Percentiles rank a stretch among this genome's conserved stretches.
These are phyloP conservation scores for Cutaneotrichosporon curvatum DNA, from an alignment of 1,284 basidiomycete genomes.

Conservation along the genomic window DNA sequence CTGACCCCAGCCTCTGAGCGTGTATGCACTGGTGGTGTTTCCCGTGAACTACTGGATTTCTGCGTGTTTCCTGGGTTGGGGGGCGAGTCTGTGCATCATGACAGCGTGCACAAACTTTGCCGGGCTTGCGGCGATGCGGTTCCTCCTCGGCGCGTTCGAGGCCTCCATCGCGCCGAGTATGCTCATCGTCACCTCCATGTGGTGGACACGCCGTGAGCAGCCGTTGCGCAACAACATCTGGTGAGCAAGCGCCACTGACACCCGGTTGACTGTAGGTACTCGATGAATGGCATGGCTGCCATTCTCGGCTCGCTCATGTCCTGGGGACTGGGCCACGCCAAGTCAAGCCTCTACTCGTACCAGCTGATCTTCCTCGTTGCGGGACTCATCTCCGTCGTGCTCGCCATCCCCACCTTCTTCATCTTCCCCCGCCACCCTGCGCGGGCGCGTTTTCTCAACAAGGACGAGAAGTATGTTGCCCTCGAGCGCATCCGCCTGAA, in stretches of 20 bases:
- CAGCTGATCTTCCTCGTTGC: conserved; percentile 51
- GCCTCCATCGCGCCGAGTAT: conserved; percentile 20
- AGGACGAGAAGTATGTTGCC: conserved; percentile 41
- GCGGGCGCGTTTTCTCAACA: conserved; percentile 38
- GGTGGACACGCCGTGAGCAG: conserved; percentile 36
- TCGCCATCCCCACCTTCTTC: conserved; percentile 24
- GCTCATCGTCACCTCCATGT: conserved; percentile 25
- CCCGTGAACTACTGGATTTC: conserved; percentile 28
- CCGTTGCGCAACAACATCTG: conserved; percentile 24
- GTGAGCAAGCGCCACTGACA: neutral
- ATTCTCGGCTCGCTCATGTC: conserved; percentile 25
- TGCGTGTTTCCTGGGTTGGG: conserved; percentile 26
- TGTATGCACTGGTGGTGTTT: conserved; percentile 23
- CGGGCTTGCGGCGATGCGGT: conserved; percentile 21
- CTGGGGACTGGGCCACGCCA: conserved; percentile 34
- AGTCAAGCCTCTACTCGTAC: conserved; percentile 23
- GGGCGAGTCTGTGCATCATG: conserved; percentile 18
- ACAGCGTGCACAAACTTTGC: conserved; percentile 20
- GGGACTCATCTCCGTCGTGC: conserved; percentile 37
- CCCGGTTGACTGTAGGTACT: conserved; percentile 7
- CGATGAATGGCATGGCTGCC: conserved; percentile 12
- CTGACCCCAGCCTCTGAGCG: conserved; percentile 13
- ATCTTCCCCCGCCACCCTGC: conserved; percentile 38
- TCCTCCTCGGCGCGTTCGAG: conserved; percentile 29
- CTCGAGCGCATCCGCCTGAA: conserved; percentile 45